Evolutionary conservation across 768 basidiomycete genomes (phyloP).

Genomic region (Rhodosporidiobolus sp.): DNA sequence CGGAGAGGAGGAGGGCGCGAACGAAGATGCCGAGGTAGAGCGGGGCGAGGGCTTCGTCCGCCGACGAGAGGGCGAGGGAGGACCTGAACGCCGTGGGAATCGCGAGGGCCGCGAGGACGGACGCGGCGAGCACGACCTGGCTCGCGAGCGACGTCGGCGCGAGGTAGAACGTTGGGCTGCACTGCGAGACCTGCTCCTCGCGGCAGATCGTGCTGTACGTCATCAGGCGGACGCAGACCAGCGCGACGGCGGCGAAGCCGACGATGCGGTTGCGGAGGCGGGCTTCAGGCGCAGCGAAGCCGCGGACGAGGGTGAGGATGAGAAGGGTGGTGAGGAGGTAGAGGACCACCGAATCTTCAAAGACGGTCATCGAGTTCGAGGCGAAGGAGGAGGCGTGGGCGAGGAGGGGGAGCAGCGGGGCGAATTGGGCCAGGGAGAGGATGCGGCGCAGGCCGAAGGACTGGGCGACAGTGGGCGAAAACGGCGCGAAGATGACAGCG

Average conservation of each 20-base stretch:
- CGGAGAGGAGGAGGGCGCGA: conserved; percentile 60
- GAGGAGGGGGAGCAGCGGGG: conserved; percentile 53
- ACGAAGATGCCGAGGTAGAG: conserved; percentile 63
- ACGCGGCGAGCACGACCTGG: conserved; percentile 58
- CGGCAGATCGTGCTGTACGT: conserved; percentile 80
- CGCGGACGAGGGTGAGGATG: conserved; percentile 63
- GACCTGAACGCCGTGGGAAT: conserved; percentile 60
- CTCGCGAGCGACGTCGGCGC: conserved; percentile 54
- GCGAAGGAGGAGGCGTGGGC: conserved; percentile 74
- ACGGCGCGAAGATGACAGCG: conserved; percentile 19
- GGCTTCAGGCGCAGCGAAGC: conserved; percentile 64
- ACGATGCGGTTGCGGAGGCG: conserved; percentile 73
- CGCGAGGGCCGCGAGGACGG: conserved; percentile 58
- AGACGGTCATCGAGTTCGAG: conserved; percentile 95
- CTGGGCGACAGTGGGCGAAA: neutral
- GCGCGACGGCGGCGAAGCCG: conserved; percentile 65
- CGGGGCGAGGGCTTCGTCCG: conserved; percentile 69
- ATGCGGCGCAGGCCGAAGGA: neutral
- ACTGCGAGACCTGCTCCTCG: conserved; percentile 89
- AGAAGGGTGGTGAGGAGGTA: conserved; percentile 63
- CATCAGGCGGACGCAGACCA: conserved; percentile 69
- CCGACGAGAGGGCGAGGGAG: conserved; percentile 64
- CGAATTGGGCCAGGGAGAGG: conserved; percentile 4
- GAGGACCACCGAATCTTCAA: conserved; percentile 82
- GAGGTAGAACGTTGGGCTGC: conserved; percentile 79